phyloP scores from a whole-genome alignment of 2,329 filamentous ascomycete genomes.

The Trichophaea hybrida region DNA sequence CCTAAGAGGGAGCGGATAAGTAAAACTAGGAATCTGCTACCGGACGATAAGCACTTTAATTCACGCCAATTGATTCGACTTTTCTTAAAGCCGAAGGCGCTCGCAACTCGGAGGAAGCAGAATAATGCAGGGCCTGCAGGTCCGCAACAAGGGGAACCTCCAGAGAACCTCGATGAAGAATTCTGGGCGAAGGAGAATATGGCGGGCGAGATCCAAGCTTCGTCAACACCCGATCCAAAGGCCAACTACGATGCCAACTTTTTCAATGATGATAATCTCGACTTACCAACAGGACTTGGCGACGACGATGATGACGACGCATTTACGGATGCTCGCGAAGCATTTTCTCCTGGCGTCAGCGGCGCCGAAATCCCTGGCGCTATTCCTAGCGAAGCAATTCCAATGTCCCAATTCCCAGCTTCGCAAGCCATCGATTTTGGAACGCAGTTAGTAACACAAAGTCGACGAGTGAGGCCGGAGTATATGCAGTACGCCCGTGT shows the following conservation, averaged over 20 bases:
- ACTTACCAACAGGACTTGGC: conserved; percentile 46
- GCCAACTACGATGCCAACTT: conserved; percentile 95
- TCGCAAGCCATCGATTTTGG: conserved; percentile 36
- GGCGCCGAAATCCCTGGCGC: conserved; percentile 30
- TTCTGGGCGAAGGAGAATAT: conserved; percentile 73
- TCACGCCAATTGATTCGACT: conserved; percentile 77
- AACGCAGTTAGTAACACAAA: conserved; percentile 53
- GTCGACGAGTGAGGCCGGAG: conserved; percentile 47
- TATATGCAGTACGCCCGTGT: conserved; percentile 57
- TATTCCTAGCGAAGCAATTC: conserved; percentile 27
- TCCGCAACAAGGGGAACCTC: conserved; percentile 39
- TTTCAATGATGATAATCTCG: conserved; percentile 71
- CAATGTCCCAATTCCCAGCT: conserved; percentile 2
- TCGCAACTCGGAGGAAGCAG: conserved; percentile 52
- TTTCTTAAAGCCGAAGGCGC: conserved; percentile 88
- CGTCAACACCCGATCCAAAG: conserved; percentile 24
- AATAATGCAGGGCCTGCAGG: conserved; percentile 25
- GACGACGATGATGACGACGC: conserved; percentile 53
- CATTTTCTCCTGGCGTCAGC: conserved; percentile 52
- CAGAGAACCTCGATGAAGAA: conserved; percentile 79
- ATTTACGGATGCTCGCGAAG: conserved; percentile 68
- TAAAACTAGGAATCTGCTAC: conserved; percentile 79
- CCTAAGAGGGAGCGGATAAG: conserved; percentile 94
- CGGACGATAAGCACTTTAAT: conserved; percentile 97
- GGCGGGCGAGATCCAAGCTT: conserved; percentile 28